These are phyloP conservation scores for Aspergillus puulaauensis DNA, from an alignment of 2,329 filamentous ascomycete genomes.

Conservation along the genomic window DNA sequence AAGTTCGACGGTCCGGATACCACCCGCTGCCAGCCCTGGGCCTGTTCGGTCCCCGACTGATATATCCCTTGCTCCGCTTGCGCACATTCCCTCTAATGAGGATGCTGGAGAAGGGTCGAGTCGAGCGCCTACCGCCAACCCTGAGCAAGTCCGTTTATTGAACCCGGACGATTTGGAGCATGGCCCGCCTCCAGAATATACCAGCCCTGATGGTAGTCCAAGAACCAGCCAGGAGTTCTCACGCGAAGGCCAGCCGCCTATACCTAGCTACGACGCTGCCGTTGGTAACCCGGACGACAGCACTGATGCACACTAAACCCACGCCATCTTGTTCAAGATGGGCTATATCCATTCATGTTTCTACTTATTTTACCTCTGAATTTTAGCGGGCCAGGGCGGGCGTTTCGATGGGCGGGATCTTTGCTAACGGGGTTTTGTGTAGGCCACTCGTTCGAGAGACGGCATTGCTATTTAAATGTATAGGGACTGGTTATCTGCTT, in stretches of 20 bases:
- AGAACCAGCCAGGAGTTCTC: slow-evolving; percentile 54
- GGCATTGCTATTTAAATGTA: slow-evolving; percentile 21
- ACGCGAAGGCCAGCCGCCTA: slow-evolving; percentile 64
- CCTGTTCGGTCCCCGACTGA: slow-evolving; percentile 90
- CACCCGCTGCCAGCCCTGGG: slow-evolving; percentile 77
- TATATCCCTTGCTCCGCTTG: slow-evolving; percentile 86
- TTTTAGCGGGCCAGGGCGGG: slow-evolving; percentile 31
- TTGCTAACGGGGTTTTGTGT: slow-evolving; percentile 18
- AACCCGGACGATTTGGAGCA: slow-evolving; percentile 32
- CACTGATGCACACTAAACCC: neutral
- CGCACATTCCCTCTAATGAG: slow-evolving; percentile 65
- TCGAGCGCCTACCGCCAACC: slow-evolving; percentile 32
- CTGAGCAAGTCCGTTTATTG: slow-evolving; percentile 21
- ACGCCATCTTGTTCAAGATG: neutral
- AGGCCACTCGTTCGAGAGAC: slow-evolving; percentile 15
- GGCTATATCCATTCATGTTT: slow-evolving; percentile 4
- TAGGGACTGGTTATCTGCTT: slow-evolving; percentile 16
- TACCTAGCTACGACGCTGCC: slow-evolving; percentile 80
- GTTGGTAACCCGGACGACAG: slow-evolving; percentile 44
- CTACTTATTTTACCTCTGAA: slow-evolving; percentile 8
- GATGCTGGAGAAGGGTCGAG: slow-evolving; percentile 74
- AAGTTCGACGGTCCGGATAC: slow-evolving; percentile 74
- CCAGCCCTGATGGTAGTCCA: slow-evolving; percentile 55
- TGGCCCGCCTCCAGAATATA: slow-evolving; percentile 49
- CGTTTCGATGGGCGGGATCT: slow-evolving; percentile 23